A percentile compares a stretch with the other conserved stretches of the same genome.
Evolutionary conservation across 305 asterid species (phyloP).

Genomic region (Solanum aculeatissimum): DNA sequence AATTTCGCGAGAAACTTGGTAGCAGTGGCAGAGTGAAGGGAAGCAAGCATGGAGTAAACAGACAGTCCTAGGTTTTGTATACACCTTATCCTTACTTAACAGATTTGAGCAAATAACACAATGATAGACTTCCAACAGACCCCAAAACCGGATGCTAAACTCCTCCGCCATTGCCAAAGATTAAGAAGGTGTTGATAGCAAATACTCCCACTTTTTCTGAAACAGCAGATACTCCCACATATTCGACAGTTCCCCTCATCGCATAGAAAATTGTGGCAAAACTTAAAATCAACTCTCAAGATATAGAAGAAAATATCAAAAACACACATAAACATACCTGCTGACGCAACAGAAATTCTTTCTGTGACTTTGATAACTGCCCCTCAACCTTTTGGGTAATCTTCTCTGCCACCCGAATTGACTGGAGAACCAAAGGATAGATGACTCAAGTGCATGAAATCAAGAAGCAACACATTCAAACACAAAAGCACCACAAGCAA

Average conservation of each 20-base stretch:
- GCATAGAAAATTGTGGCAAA: not conserved
- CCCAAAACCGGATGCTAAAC: not conserved
- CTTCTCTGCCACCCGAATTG: conserved; percentile 98
- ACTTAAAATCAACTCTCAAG: not conserved
- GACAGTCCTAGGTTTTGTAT: not conserved
- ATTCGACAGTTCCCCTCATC: not conserved
- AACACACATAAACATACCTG: conserved; percentile 61
- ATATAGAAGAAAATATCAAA: not conserved
- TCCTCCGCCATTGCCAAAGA: not conserved
- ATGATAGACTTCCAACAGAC: not conserved
- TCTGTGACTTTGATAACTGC: conserved; percentile 96
- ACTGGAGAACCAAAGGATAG: conserved; percentile 37
- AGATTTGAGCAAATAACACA: not conserved
- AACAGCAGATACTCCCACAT: not conserved
- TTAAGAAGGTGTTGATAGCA: not conserved
- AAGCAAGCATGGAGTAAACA: not conserved
- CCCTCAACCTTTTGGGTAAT: conserved; percentile 99
- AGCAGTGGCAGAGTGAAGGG: not conserved
- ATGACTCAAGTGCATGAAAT: not conserved
- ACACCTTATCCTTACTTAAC: not conserved
- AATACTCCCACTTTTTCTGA: not conserved
- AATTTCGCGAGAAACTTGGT: not conserved
- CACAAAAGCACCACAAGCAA: not conserved
- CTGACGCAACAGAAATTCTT: conserved; percentile 96
- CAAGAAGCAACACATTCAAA: not conserved